These are phyloP conservation scores for Bolboschoenoplectus hybrid DNA, from an alignment of 202 grass and related monocot species.

Conservation along the genomic window DNA sequence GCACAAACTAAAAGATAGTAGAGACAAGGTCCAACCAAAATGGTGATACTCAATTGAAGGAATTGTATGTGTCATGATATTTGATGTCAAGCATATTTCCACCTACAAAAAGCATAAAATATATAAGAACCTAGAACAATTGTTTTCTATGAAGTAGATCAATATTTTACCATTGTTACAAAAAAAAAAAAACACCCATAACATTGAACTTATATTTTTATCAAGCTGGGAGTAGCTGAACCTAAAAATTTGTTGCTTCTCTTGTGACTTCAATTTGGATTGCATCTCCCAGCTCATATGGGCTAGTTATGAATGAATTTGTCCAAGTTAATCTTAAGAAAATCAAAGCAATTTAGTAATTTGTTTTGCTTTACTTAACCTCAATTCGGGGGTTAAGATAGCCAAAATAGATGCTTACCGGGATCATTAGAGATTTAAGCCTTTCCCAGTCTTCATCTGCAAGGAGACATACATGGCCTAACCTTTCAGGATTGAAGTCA, in stretches of 20 bases:
- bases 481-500: slow-evolving; percentile 71
- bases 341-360: background rate
- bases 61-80: slow-evolving; percentile 71
- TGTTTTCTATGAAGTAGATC: background rate
- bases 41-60: slow-evolving; percentile 80
- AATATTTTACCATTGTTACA: background rate
- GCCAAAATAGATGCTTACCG: slow-evolving; percentile 45
- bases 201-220: background rate
- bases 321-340: background rate
- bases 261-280: background rate
- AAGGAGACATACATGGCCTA: slow-evolving; percentile 91
- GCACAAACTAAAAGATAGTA: slow-evolving; percentile 28
- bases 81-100: slow-evolving; percentile 96
- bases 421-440: slow-evolving; percentile 66
- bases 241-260: background rate
- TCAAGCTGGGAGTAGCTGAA: background rate
- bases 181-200: background rate
- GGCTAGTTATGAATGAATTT: background rate
- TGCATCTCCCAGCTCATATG: background rate
- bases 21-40: slow-evolving; percentile 56
- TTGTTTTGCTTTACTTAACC: slow-evolving; percentile 16
- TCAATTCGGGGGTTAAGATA: slow-evolving; percentile 37
- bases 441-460: slow-evolving; percentile 68
- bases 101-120: slow-evolving; percentile 50
- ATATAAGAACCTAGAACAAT: background rate